Base-by-base conservation (phyloP, 148 eudicot genomes). In the Cornus kousa region DNA sequence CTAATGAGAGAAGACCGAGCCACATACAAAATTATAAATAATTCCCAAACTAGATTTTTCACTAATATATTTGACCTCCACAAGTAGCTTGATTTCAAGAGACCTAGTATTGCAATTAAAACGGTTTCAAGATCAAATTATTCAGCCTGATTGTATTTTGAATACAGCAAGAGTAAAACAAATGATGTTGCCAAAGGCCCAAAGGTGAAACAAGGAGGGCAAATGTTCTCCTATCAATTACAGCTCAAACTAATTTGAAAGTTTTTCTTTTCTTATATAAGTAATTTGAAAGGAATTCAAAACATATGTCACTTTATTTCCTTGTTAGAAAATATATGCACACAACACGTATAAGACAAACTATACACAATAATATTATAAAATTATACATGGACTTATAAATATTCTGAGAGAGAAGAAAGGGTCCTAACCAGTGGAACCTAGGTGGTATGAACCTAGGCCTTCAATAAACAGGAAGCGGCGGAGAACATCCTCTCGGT, bases 381-480 rank as follows among this genome's bases (percentile, higher is more conserved):
- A 0, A 35, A 35, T 35, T 43, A 43, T 43, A 43, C 39, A n/a
- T n/a, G 12, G 20, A 64, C 24, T 0, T 24, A 72, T 37, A 48
- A 24, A 23, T 16, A 28, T 1, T 13, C 14, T 48, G 48, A 73
- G 28, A 53, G 78, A 74, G 66, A 67, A 74, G 65, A 67, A 48
- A 70, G 57, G 53, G 16, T 76, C 68, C 77, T 83, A 68, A 97
- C 99, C 99, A 73, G 97, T 87, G 69, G 98, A 94, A 60, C 92
- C 98, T 85, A 92, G 98, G 83, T 94, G 98, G 83, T 97, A 97
- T 72, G 72, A 80, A 71, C 85, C 91, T 19, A 87, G 88, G 71
- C 97, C 97, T 88, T 97, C 99, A 84, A 94, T 79, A 82, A 97
- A 97, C 83, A 97, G 79, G 85, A 97, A 91, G 71, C 98, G 95